A percentile compares a stretch with the other conserved stretches of the same genome.
Evolutionary conservation across 2,329 filamentous ascomycete species (phyloP).

Genomic region (Lachnellula occidentalis): DNA sequence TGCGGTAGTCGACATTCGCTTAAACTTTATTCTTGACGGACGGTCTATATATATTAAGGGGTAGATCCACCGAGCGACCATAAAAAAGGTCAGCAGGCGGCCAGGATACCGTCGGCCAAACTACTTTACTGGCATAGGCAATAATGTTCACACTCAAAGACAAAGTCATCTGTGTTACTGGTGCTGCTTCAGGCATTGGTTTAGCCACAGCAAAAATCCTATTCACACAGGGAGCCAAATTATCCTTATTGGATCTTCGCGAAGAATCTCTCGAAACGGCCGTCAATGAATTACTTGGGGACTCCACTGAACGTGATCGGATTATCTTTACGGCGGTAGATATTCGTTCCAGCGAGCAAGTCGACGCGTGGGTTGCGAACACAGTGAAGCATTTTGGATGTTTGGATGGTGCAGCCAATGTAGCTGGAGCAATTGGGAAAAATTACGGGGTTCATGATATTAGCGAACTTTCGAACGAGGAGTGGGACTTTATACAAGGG

Average conservation of each 20-base stretch:
- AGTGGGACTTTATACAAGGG: slow-evolving; percentile 38
- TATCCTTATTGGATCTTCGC: slow-evolving; percentile 13
- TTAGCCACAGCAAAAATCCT: slow-evolving; percentile 58
- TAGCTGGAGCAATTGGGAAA: slow-evolving; percentile 33
- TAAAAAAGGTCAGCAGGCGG: no score
- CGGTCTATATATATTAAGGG: no score
- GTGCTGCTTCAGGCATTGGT: slow-evolving; percentile 69
- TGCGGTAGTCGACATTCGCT: no score
- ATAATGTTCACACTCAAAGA: slow-evolving; percentile 19
- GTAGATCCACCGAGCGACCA: no score
- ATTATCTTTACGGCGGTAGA: background rate
- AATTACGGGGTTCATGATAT: background rate
- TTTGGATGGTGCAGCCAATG: slow-evolving; percentile 36
- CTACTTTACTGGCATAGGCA: no score
- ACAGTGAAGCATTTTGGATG: slow-evolving; percentile 31
- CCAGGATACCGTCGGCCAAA: no score
- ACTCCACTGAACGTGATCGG: background rate
- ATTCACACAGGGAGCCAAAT: slow-evolving; percentile 8
- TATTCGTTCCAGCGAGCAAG: slow-evolving; percentile 8
- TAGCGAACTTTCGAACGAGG: slow-evolving; percentile 30
- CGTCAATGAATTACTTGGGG: slow-evolving; percentile 25
- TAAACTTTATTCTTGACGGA: no score
- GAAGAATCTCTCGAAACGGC: slow-evolving; percentile 21
- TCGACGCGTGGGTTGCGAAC: slow-evolving; percentile 31
- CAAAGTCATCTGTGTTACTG: slow-evolving; percentile 68